A percentile compares a stretch with the other conserved stretches of the same genome.
Conservation (phyloP, 768 basidiomycete genomes). For the Tricholoma furcatifolium region DNA sequence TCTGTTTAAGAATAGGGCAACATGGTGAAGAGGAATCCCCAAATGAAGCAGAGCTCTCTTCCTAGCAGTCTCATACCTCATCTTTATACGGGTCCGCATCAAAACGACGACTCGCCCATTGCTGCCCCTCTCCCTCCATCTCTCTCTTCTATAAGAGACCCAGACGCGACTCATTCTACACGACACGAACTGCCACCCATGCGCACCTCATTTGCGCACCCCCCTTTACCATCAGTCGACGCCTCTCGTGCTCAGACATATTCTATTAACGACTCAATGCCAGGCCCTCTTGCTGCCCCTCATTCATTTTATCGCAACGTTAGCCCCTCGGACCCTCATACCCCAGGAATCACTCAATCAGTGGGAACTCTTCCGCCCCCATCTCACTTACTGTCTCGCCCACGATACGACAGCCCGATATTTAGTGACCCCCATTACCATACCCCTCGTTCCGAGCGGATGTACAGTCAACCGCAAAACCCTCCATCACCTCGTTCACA, state of each 20-base stretch:
- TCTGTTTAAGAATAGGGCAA: slow-evolving; percentile 14
- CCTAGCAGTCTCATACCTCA: slow-evolving; percentile 51
- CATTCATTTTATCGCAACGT: slow-evolving; percentile 1
- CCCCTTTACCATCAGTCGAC: slow-evolving; percentile 13
- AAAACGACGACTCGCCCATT: slow-evolving; percentile 23
- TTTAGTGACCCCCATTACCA: slow-evolving; percentile 31
- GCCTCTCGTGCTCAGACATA: slow-evolving; percentile 5
- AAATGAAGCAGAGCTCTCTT: slow-evolving; percentile 42
- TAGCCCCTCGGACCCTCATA: slow-evolving; percentile 16
- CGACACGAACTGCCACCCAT: slow-evolving; percentile 14
- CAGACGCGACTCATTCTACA: slow-evolving; percentile 12
- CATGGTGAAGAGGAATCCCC: slow-evolving; percentile 24
- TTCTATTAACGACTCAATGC: slow-evolving; percentile 10
- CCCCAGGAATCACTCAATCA: slow-evolving; percentile 16
- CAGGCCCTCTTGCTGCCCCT: slow-evolving; percentile 2
- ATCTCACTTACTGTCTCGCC: slow-evolving; percentile 9
- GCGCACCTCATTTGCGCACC: slow-evolving; percentile 12
- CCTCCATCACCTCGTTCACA: slow-evolving; percentile 13
- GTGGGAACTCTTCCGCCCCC: slow-evolving; percentile 17
- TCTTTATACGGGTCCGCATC: slow-evolving; percentile 39
- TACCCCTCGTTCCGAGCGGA: slow-evolving; percentile 24
- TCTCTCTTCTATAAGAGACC: slow-evolving; percentile 1
- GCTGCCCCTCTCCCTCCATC: slow-evolving; percentile 12
- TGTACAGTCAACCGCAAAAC: slow-evolving; percentile 19
- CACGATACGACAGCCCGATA: slow-evolving; percentile 28